phyloP scores from a whole-genome alignment of 2,329 filamentous ascomycete genomes.

The Colletotrichum tanaceti region DNA sequence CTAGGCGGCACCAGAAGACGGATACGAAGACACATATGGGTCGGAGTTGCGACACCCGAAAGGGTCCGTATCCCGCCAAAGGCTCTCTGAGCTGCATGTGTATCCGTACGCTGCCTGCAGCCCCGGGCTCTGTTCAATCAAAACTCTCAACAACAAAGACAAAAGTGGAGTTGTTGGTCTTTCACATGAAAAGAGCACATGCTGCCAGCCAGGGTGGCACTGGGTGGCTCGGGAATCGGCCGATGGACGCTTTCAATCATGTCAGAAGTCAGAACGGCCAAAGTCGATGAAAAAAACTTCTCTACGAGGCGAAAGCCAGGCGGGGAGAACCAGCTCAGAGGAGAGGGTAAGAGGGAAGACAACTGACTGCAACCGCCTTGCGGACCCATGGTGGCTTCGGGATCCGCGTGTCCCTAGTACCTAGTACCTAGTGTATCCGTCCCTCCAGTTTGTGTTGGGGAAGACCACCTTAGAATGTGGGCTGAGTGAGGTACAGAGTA shows the following conservation, averaged over 20 bases:
- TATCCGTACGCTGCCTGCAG: constrained; percentile 2
- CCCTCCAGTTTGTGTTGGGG: constrained; percentile 18
- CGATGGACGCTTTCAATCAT: constrained; percentile 32
- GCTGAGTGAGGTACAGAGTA: constrained; percentile 32
- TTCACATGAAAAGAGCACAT: constrained; percentile 36
- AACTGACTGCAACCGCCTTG: constrained; percentile 1
- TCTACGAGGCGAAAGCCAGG: background rate
- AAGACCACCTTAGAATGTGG: constrained; percentile 21
- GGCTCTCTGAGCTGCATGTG: background rate
- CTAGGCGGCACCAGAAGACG: constrained; percentile 29
- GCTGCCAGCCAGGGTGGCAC: constrained; percentile 18
- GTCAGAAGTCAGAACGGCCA: constrained; percentile 7
- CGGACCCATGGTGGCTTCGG: background rate
- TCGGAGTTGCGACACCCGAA: constrained; percentile 11
- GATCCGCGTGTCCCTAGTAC: background rate
- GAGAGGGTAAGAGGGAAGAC: background rate
- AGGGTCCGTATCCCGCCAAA: constrained; percentile 5
- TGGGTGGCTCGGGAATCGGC: constrained; percentile 32
- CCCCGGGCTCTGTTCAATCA: constrained; percentile 32
- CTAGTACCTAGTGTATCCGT: too few species aligned
- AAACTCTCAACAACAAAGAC: constrained; percentile 26
- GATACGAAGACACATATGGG: constrained; percentile 27
- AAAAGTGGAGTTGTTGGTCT: constrained; percentile 37
- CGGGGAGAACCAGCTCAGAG: background rate
- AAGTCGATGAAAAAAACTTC: constrained; percentile 10